phyloP scores from a whole-genome alignment of 139 green algal species.

The Klebsormidium nitens region DNA sequence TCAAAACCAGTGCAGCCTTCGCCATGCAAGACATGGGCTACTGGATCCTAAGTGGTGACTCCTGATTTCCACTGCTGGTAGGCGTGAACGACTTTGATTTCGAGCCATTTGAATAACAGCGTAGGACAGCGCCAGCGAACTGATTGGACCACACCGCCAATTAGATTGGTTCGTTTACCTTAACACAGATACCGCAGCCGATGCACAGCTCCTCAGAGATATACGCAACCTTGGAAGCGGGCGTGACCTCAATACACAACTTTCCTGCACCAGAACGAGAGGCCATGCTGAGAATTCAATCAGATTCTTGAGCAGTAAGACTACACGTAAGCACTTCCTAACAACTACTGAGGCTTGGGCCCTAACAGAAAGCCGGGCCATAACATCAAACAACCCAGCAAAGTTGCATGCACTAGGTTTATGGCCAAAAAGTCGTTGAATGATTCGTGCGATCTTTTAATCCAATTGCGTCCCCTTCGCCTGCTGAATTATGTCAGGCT shows the following conservation, averaged over 20 bases:
- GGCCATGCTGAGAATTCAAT: neutral
- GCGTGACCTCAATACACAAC: conserved; percentile 90
- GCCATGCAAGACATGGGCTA: no score
- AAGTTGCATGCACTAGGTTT: neutral
- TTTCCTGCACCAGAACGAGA: conserved; percentile 65
- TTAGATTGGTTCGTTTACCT: no score
- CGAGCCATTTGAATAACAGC: no score
- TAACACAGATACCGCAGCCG: conserved; percentile 98
- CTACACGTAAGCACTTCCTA: neutral
- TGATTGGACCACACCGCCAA: no score
- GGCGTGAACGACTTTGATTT: no score
- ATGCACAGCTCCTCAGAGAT: conserved; percentile 99
- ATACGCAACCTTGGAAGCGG: conserved; percentile 81
- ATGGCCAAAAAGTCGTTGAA: neutral
- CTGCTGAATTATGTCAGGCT: no score
- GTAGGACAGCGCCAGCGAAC: no score
- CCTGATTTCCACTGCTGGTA: no score
- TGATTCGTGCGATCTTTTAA: neutral
- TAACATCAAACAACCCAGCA: neutral
- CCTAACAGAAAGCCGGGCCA: neutral
- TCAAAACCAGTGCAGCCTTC: no score
- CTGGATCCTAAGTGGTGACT: no score
- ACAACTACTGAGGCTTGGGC: neutral
- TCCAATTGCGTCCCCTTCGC: no score
- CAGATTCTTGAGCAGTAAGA: neutral